Evolutionary conservation across 2,329 filamentous ascomycete species (phyloP).

Genomic region (Neurospora sp.): DNA sequence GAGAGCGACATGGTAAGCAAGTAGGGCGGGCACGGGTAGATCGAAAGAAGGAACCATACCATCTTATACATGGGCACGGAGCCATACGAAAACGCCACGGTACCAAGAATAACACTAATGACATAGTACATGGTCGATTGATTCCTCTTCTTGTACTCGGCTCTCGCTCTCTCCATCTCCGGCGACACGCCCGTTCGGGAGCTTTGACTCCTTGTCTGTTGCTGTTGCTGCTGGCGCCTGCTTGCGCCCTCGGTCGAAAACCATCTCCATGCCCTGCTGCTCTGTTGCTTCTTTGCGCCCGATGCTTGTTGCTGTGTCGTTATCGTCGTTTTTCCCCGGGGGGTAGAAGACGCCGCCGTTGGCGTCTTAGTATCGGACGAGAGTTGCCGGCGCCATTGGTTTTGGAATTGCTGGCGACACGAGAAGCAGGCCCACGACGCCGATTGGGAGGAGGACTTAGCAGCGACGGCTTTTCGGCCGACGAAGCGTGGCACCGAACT

Average conservation of each 20-base stretch:
- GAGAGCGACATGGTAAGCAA: not conserved
- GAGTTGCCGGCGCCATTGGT: not conserved
- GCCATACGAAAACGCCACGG: conserved; percentile 71
- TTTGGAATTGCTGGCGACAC: conserved; percentile 8
- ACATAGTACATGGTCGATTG: conserved; percentile 62
- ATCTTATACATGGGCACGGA: conserved; percentile 84
- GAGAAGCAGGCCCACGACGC: conserved; percentile 11
- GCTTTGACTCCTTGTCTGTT: conserved; percentile 15
- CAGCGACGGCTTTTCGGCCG: conserved; percentile 8
- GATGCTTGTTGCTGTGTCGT: conserved; percentile 4
- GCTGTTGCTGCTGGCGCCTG: conserved; percentile 19
- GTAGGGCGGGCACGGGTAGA: not conserved
- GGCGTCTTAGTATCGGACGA: conserved; percentile 4
- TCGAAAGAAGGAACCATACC: conserved; percentile 34
- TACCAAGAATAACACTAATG: conserved; percentile 67
- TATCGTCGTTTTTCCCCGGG: not conserved
- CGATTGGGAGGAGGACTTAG: not conserved
- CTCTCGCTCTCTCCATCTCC: conserved; percentile 55
- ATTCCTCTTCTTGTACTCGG: conserved; percentile 59
- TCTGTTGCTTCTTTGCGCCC: conserved; percentile 3
- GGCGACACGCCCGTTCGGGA: conserved; percentile 23
- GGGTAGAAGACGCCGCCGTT: not conserved
- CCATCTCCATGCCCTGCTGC: conserved; percentile 18
- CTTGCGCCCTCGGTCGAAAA: conserved; percentile 10
- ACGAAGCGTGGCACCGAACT: conserved; percentile 14